These are phyloP conservation scores for Crepidotus variabilis DNA, from an alignment of 768 basidiomycete genomes.

Conservation along the genomic window DNA sequence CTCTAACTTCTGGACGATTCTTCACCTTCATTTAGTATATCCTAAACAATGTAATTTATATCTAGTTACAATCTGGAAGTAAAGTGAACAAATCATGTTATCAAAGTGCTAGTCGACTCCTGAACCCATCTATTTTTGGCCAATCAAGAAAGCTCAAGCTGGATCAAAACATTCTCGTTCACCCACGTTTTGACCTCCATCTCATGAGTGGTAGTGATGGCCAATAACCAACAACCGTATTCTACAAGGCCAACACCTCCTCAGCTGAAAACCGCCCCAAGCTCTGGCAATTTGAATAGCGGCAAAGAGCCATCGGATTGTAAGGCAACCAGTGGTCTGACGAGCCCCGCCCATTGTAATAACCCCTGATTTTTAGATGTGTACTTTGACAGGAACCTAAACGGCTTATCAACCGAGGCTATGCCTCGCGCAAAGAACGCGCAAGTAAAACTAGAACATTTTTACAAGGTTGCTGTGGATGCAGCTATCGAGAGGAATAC, in stretches of 20 bases:
- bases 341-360: not conserved
- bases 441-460: conserved; percentile 94
- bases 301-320: conserved; percentile 29
- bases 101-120: not conserved
- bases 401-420: conserved; percentile 76
- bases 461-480: conserved; percentile 95
- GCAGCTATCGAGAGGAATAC: conserved; percentile 91
- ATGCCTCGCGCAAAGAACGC: conserved; percentile 84
- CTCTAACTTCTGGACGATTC: not conserved
- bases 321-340: conserved; percentile 14
- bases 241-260: not conserved
- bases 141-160: not conserved
- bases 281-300: not conserved
- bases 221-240: not conserved
- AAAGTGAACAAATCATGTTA: too few species aligned
- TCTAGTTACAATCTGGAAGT: too few species aligned
- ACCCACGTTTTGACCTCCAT: not conserved
- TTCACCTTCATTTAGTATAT: too few species aligned
- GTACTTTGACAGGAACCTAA: conserved; percentile 82
- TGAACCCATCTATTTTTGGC: not conserved
- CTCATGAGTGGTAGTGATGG: not conserved
- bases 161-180: not conserved
- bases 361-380: conserved; percentile 52
- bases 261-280: not conserved
- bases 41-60: too few species aligned